phyloP scores from a whole-genome alignment of 257 asterid species.

The Schizonepeta tenuifolia region DNA sequence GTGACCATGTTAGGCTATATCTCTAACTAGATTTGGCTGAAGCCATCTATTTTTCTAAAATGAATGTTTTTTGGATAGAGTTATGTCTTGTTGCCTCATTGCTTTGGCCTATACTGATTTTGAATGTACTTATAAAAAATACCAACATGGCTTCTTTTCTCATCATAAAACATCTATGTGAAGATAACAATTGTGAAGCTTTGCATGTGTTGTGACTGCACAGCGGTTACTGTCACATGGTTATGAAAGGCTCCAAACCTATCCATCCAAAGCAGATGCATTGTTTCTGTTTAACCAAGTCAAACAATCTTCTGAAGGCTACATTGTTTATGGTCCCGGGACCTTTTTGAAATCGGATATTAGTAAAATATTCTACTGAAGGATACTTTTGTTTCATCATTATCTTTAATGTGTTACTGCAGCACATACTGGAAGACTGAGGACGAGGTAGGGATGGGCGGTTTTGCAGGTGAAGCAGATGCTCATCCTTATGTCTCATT shows the following conservation, averaged over 20 bases:
- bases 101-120: conserved; percentile 12
- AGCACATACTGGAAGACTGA: conserved; percentile 90
- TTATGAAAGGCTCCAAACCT: conserved; percentile 13
- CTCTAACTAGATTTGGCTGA: conserved; percentile 14
- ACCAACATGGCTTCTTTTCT: not conserved
- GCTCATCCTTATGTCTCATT: conserved; percentile 93
- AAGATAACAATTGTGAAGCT: conserved; percentile 4
- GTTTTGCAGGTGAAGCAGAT: conserved; percentile 77
- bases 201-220: conserved; percentile 27
- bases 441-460: conserved; percentile 78
- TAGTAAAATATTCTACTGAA: conserved; percentile 8
- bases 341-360: not conserved
- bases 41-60: not conserved
- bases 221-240: conserved; percentile 24
- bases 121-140: not conserved
- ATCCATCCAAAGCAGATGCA: conserved; percentile 21
- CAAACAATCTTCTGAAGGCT: conserved; percentile 26
- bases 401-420: conserved; percentile 39
- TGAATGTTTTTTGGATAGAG: conserved; percentile 12
- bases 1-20: conserved; percentile 3
- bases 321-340: conserved; percentile 32
- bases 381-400: conserved; percentile 18
- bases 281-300: conserved; percentile 28
- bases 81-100: conserved; percentile 25
- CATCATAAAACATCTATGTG: not conserved